Evolutionary conservation across 306 rosid genomes (phyloP), one percentile per base, ranked within the genome.

Genomic region (Vigna mungo): DNA sequence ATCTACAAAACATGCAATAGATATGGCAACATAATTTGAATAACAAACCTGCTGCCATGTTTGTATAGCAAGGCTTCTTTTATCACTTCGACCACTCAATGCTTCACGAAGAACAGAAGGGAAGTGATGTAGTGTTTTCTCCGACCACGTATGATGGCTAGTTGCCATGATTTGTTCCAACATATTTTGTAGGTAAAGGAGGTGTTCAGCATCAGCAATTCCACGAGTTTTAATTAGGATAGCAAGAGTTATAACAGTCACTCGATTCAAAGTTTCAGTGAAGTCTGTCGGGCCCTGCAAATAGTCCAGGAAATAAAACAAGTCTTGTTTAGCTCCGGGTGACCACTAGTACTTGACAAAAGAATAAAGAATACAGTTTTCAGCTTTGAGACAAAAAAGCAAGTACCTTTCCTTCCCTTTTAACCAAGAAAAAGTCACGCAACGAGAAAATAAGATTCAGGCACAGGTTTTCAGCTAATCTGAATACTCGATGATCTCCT

Each of bases 401-500:
- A 84, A 80, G 68, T 77, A 91, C 99, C 97, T 95, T 95, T 60
- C 97, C 97, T 82, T 95, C 99, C 89, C 91, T 90, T 89, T 88
- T 95, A 81, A 95, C 99, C 14, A 80, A 79, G 90, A 95, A 95
- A 85, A 95, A 95, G 72, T 95, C 99, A 83, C 99, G 91, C 71
- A 95, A 69, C 7, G 99, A 87, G 83, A 92, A 90, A 82, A 95
- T 86, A 79, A 92, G 90, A 89, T 92, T 95, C 96, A 95, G 85
- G 86, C 99, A 95, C 81, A 92, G 83, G 86, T 95, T 95, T 84
- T 95, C 99, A 37, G 97, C 97, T 85, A 95, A 87, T 87, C 99
- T 92, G 80, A 95, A 92, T 81, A 85, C 89, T 82, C 99, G 93
- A 78, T 95, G 97, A 72, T 92, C 99, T 79, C 97, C 99, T 18